A percentile compares a stretch with the other conserved stretches of the same genome.
Evolutionary conservation across 2,329 filamentous ascomycete genomes (phyloP).

Genomic region (Pseudocercospora fijiensis): DNA sequence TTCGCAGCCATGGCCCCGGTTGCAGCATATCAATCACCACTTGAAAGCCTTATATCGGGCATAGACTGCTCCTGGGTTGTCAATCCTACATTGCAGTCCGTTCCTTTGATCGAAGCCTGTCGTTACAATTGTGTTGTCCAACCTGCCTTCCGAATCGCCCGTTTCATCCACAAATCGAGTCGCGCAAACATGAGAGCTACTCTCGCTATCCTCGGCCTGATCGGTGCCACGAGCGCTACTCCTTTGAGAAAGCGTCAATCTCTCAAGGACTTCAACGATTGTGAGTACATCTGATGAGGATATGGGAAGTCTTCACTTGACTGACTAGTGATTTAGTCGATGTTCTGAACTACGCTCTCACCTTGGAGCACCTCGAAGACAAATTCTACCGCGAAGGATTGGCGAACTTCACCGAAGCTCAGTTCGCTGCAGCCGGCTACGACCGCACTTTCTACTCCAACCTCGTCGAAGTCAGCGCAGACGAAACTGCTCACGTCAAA

Average conservation of each 20-base stretch:
- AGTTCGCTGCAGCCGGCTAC: constrained; percentile 29
- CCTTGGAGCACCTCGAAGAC: constrained; percentile 53
- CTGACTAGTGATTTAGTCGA: neutral
- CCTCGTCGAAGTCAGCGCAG: constrained; percentile 55
- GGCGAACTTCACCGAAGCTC: constrained; percentile 13
- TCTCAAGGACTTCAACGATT: constrained; percentile 7
- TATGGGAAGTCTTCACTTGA: constrained; percentile 6
- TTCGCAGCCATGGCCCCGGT: neutral
- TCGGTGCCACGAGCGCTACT: neutral
- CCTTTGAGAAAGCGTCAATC: constrained; percentile 10
- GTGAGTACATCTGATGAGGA: constrained; percentile 5
- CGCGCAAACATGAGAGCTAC: constrained; percentile 1
- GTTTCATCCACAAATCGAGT: neutral
- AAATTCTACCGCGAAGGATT: constrained; percentile 60
- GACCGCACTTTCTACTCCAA: constrained; percentile 56
- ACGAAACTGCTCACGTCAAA: constrained; percentile 59
- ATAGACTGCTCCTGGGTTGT: neutral
- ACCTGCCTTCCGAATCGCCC: neutral
- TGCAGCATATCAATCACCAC: neutral
- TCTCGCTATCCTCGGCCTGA: constrained; percentile 1
- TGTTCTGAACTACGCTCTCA: constrained; percentile 45
- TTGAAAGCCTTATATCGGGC: neutral
- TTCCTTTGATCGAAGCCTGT: neutral
- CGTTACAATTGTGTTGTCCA: neutral
- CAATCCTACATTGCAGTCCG: neutral